Percentiles rank a stretch among this genome's conserved stretches.
Evolutionary conservation across 192 early-diverging fungal species (phyloP).

Genomic region (Phycomyces nitens): DNA sequence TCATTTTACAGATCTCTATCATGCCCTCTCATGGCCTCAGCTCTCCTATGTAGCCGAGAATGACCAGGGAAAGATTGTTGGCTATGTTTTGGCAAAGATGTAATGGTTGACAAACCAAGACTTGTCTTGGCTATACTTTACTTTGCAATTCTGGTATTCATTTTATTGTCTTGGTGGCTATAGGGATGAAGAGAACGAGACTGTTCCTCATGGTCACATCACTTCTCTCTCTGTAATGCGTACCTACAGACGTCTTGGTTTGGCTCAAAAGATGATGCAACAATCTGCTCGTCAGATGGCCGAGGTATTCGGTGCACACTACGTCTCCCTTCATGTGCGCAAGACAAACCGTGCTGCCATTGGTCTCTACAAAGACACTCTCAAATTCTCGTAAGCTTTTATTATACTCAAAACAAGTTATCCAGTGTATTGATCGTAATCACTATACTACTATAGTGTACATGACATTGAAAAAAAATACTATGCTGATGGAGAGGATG

Average conservation of each 20-base stretch:
- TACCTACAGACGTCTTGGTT: conserved; percentile 89
- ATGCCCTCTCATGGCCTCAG: conserved; percentile 82
- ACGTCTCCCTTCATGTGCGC: conserved; percentile 91
- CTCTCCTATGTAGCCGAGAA: conserved; percentile 95
- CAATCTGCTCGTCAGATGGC: conserved; percentile 90
- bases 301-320: conserved; percentile 81
- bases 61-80: conserved; percentile 86
- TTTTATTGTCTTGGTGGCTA: too few relatives aligned
- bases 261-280: conserved; percentile 97
- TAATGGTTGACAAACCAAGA: conserved; percentile 43
- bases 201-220: conserved; percentile 87
- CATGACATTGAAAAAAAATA: conserved; percentile 92
- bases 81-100: conserved; percentile 98
- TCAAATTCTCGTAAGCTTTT: conserved; percentile 72
- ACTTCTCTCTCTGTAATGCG: conserved; percentile 96
- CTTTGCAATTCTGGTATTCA: too few relatives aligned
- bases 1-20: conserved; percentile 63
- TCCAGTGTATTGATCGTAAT: background rate
- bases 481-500: conserved; percentile 97
- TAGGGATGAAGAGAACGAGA: conserved; percentile 83
- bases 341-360: conserved; percentile 93
- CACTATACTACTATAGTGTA: conserved; percentile 45
- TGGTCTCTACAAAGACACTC: conserved; percentile 86
- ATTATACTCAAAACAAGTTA: background rate
- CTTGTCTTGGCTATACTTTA: conserved; percentile 8